A percentile compares a stretch with the other conserved stretches of the same genome.
Conservation (phyloP, 2,329 filamentous ascomycete genomes). For the Thielaviopsis euricoi region DNA sequence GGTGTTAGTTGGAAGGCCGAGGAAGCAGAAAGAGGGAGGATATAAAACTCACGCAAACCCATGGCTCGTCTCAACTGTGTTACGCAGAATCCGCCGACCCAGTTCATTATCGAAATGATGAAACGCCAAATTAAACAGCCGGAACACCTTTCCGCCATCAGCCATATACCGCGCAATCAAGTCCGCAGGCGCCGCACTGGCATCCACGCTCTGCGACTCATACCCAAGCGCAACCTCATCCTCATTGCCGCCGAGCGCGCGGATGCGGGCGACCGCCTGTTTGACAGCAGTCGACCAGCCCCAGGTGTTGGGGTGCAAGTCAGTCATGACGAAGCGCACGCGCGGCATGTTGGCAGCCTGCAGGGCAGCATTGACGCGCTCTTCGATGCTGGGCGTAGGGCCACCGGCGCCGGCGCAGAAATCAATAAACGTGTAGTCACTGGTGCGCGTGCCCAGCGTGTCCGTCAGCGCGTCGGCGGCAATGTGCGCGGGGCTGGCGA, state of each 20-base stretch:
- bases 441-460: slow-evolving; percentile 29
- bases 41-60: slow-evolving; percentile 35
- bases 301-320: slow-evolving; percentile 45
- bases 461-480: slow-evolving; percentile 40
- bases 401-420: slow-evolving; percentile 63
- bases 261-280: slow-evolving; percentile 20
- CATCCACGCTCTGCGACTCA: slow-evolving; percentile 46
- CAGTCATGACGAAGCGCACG: slow-evolving; percentile 42
- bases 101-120: slow-evolving; percentile 57
- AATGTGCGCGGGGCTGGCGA: slow-evolving; percentile 38
- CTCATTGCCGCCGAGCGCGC: slow-evolving; percentile 22
- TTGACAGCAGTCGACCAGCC: slow-evolving; percentile 35
- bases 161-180: slow-evolving; percentile 22
- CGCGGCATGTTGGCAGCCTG: slow-evolving; percentile 16
- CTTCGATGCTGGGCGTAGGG: slow-evolving; percentile 48
- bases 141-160: slow-evolving; percentile 37
- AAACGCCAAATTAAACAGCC: slow-evolving; percentile 59
- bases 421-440: slow-evolving; percentile 50
- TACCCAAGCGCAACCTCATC: slow-evolving; percentile 30
- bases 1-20: slow-evolving; percentile 3
- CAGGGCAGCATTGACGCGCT: slow-evolving; percentile 31
- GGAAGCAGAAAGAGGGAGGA: slow-evolving; percentile 15
- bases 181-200: slow-evolving; percentile 37
- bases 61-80: slow-evolving; percentile 47
- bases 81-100: slow-evolving; percentile 42